Evolutionary conservation across 192 early-diverging fungal genomes (phyloP), one percentile per base, ranked within the genome.

Genomic region (Phycomyces nitens): DNA sequence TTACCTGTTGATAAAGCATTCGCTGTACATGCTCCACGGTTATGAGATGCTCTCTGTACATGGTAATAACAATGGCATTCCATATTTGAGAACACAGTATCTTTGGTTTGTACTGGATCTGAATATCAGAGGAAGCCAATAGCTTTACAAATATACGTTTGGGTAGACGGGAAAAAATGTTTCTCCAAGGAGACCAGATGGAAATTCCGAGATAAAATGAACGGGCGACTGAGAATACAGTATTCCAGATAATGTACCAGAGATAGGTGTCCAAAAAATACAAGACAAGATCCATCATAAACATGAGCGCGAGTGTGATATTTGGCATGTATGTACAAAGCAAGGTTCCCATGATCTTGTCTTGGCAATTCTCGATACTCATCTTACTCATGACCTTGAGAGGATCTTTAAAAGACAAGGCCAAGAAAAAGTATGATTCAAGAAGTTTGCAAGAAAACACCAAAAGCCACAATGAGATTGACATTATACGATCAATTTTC

Each of bases 161-260:
- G 56, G 92, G 90, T 24, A 94, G 72, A 16, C 85, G 79, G 39
- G 86, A 80, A 58, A 91, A 92, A 56, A 89, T 86, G 54, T 89
- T 88, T 62, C 90, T 79, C 90, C 89, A 90, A 15, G 90, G 86
- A 3, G 89, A 85, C 88, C 90, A 89, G 64, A 89, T 88, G 11
- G 90, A 92, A 22, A 92, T 79, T 20, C 89, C 92, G 6, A 90
- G 82, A 44, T 86, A 83, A 56, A 94, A 89, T 5, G 90, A 85
- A 49, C 84, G 82, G 26, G 80, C 82, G 23, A 92, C 88, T 3
- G 90, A 92, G 53, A 94, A 89, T 47, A 88, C 62, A 1, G 90
- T 89, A 68, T 88, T 89, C 89, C 89, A 92, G 43, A 92, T 89
- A 23, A 91, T 87, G 60, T 90, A 94, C 90, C 92, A 94, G 62